Conservation (phyloP, 441 rosid species). For the Hura crepitans region DNA sequence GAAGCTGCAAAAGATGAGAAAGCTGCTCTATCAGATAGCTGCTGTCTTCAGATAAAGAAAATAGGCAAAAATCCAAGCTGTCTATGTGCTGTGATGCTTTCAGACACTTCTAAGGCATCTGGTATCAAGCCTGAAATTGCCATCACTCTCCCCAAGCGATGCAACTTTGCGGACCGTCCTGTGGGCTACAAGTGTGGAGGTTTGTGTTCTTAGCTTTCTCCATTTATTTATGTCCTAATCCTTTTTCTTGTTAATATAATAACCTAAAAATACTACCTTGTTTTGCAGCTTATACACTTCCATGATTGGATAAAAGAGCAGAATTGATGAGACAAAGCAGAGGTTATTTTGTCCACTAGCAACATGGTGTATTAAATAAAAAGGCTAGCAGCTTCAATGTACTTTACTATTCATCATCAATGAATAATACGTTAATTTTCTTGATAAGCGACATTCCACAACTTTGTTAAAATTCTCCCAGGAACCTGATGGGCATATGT, state of each 20-base stretch:
- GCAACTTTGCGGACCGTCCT: conserved; percentile 71
- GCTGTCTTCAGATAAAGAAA: conserved; percentile 48
- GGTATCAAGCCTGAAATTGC: conserved; percentile 61
- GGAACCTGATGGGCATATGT: not conserved
- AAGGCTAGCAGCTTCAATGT: conserved; percentile 17
- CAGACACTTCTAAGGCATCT: conserved; percentile 58
- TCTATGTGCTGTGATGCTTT: conserved; percentile 69
- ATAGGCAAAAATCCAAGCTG: conserved; percentile 56
- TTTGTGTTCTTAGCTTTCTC: conserved; percentile 16
- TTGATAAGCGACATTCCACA: not conserved
- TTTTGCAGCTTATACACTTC: conserved; percentile 47
- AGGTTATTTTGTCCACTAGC: conserved; percentile 1
- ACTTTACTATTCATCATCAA: not conserved
- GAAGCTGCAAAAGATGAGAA: conserved; percentile 51
- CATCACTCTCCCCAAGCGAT: conserved; percentile 71
- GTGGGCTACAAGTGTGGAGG: conserved; percentile 77
- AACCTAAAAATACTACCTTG: not conserved
- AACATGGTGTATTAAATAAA: conserved; percentile 18
- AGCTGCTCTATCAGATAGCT: conserved; percentile 47
- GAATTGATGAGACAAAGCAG: not conserved
- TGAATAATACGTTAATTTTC: not conserved
- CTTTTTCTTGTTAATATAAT: not conserved
- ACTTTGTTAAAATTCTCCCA: not conserved
- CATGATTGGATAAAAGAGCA: conserved; percentile 28
- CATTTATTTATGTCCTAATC: no score